Conservation (phyloP, 306 rosid species). For the Alnus glutinosa region DNA sequence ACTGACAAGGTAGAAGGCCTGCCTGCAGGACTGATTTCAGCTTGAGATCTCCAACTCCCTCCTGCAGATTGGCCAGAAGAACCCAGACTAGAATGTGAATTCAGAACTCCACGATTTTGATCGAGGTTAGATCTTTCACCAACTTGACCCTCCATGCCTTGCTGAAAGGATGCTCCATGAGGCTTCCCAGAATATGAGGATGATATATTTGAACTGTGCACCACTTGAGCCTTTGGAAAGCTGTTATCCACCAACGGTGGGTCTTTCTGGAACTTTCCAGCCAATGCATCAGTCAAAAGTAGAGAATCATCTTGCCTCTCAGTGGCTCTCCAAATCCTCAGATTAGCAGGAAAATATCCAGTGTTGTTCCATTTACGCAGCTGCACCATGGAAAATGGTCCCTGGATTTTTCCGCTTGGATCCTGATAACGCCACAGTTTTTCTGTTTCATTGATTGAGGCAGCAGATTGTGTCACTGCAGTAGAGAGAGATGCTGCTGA, state of each 20-base stretch:
- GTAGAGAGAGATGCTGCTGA: slow-evolving; percentile 44
- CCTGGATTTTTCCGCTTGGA: slow-evolving; percentile 97
- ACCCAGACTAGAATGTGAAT: slow-evolving; percentile 36
- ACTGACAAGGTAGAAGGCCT: slow-evolving; percentile 52
- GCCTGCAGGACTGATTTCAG: slow-evolving; percentile 41
- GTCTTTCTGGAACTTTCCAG: slow-evolving; percentile 69
- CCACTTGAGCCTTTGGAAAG: slow-evolving; percentile 49
- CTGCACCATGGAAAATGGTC: slow-evolving; percentile 92
- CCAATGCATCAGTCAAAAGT: slow-evolving; percentile 70
- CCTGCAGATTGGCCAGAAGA: slow-evolving; percentile 47
- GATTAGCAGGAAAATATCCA: slow-evolving; percentile 88
- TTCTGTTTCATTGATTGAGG: slow-evolving; percentile 71
- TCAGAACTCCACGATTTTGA: slow-evolving; percentile 41
- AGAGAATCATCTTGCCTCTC: slow-evolving; percentile 72
- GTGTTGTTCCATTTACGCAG: slow-evolving; percentile 92
- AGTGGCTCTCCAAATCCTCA: slow-evolving; percentile 72
- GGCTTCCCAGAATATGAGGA: slow-evolving; percentile 52
- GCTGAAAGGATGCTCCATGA: slow-evolving; percentile 43
- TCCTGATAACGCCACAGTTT: slow-evolving; percentile 89
- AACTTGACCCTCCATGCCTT: slow-evolving; percentile 50
- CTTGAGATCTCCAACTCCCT: slow-evolving; percentile 60
- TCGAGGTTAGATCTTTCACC: slow-evolving; percentile 40
- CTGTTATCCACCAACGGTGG: slow-evolving; percentile 34
- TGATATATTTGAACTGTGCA: slow-evolving; percentile 44
- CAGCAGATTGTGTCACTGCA: slow-evolving; percentile 40